Evolutionary conservation across 2,329 filamentous ascomycete genomes (phyloP), one percentile per base, ranked within the genome.

Genomic region (Aureobasidium uvarum): DNA sequence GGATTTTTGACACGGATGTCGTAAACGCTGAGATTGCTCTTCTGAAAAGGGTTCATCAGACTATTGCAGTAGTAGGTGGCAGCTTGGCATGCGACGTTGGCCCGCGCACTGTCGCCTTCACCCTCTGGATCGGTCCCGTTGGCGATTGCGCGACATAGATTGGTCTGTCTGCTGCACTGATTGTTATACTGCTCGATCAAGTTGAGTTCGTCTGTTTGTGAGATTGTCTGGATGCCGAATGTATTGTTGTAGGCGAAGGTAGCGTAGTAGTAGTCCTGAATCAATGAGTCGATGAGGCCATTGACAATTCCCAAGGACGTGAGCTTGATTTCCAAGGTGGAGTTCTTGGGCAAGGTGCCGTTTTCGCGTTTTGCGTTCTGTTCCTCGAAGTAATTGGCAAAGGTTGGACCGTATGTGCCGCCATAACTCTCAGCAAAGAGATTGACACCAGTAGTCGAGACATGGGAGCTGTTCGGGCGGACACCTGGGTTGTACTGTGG

Each of bases 231-330:
- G 65, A 89, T 81, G 10, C 82, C 85, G 72, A 90, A 92, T 0
- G 87, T 86, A 72, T 90, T 90, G 72, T 85, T 84, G 66, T 81
- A 80, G 11, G 84, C 84, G 73, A 87, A 88, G 8, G 75, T 72
- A 1, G 85, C 81, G 68, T 84, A 86, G 69, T 77, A 84, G 2
- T 84, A 82, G 3, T 79, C 78, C 75, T 91, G 87, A 0, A 86
- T 80, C 36, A 86, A 73, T 69, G 84, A 81, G 71, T 92, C 90
- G 41, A 92, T 79, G 68, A 88, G 85, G 14, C 88, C 89, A 73
- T 92, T 90, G 66, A 91, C 79, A 66, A 92, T 89, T 25, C 89
- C 88, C 0, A 92, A 75, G 0, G 88, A 85, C 16, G 78, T 79
- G 10, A 92, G 78, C 63, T 84, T 82, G 56, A 90, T 84, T 36